Evolutionary conservation across 2,329 filamentous ascomycete species (phyloP).

Genomic region (Colletotrichum brevisporum): DNA sequence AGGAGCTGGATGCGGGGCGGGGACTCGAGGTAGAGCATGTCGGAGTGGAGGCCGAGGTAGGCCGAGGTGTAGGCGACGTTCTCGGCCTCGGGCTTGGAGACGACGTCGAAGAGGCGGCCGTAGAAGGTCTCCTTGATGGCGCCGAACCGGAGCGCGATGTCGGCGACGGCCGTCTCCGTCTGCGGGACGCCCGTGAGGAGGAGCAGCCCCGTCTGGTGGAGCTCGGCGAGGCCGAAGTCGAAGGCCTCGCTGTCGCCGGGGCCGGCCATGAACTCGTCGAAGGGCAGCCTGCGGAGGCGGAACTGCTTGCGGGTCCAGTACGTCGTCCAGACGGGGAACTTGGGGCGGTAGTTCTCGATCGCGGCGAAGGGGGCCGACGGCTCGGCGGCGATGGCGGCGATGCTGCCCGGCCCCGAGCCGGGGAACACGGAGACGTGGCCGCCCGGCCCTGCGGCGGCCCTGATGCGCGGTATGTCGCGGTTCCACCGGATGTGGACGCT

Average conservation of each 20-base stretch:
- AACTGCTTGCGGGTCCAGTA: conserved; percentile 60
- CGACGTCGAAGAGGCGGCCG: conserved; percentile 90
- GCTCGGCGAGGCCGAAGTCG: conserved; percentile 70
- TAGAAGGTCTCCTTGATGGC: conserved; percentile 90
- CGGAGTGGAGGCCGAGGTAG: conserved; percentile 91
- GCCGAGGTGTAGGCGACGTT: conserved; percentile 93
- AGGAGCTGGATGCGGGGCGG: conserved; percentile 88
- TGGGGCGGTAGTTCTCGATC: background rate
- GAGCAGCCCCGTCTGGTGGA: conserved; percentile 79
- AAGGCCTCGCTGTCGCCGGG: conserved; percentile 67
- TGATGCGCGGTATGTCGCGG: conserved; percentile 56
- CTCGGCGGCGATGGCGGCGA: conserved; percentile 4
- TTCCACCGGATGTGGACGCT: conserved; percentile 72
- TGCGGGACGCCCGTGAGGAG: conserved; percentile 83
- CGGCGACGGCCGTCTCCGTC: conserved; percentile 74
- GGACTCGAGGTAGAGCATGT: conserved; percentile 87
- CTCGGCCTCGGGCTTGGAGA: conserved; percentile 83
- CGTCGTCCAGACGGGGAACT: conserved; percentile 26
- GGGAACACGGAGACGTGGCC: conserved; percentile 55
- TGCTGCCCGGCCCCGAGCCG: conserved; percentile 44
- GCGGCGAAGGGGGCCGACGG: conserved; percentile 3
- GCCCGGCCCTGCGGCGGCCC: conserved; percentile 40
- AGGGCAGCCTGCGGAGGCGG: conserved; percentile 74
- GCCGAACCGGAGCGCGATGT: conserved; percentile 81
- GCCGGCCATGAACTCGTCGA: conserved; percentile 77